Base-by-base conservation (phyloP, 306 rosid genomes). In the Begonia masoniana region DNA sequence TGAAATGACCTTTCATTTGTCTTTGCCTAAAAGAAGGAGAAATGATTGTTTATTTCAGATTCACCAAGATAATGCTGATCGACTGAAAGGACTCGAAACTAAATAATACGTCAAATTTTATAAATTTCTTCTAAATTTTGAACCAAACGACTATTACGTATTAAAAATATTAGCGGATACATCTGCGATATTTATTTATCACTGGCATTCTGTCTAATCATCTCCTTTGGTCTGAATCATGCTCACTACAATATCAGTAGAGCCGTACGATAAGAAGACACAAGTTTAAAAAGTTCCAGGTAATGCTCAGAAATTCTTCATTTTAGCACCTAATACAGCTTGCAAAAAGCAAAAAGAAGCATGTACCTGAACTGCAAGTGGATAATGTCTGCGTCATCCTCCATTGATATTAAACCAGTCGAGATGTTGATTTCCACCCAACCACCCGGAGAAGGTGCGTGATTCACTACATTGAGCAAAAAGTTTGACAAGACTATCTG, bases 401-500 rank as follows among this genome's bases (percentile, higher is more conserved):
- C 78, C 16, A 79, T 73, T 13, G 67, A 59, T 77, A 81, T 79
- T 42, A 71, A 61, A 47, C 85, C 75, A 15, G 78, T 63, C 36
- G 75, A 75, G 67, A 88, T 65, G 69, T 77, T 76, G 56, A 84
- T 77, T 77, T 84, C 80, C 49, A 88, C 78, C 88, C 92, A 81
- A 47, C 94, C 87, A 19, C 68, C 65, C 43, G 78, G 69, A 62
- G 68, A 67, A 55, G 96, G 81, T 47, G 97, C 61, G 43, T 79
- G 70, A 59, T 16, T 72, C 57, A 75, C 95, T 16, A 79, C 66
- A 65, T 63, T 82, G 52, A 73, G 71, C 67, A 84, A 74, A 71
- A 88, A 50, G 63, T 84, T 85, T n/a, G 92, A 75, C 76, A 88
- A 64, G 51, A 84, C 81, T 68, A 84, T 42, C 70, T 88, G 95